Evolutionary conservation across 345 rosid species (phyloP), one percentile per base, ranked within the genome.

Genomic region (Theobroma cacao): DNA sequence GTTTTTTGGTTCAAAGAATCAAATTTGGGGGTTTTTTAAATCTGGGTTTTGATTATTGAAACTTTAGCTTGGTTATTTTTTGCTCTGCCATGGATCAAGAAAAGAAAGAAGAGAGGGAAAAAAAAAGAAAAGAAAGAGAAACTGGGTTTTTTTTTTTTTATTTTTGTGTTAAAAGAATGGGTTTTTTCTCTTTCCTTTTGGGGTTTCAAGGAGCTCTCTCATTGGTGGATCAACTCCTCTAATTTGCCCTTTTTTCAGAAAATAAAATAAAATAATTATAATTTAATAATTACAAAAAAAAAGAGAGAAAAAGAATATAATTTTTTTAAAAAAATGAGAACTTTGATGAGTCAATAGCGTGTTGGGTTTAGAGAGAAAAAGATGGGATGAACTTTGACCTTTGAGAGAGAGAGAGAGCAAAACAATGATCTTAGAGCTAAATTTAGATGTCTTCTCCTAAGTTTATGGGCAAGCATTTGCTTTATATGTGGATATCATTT

Each of bases 281-380:
- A 67, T 24, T 17, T 48, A 59, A 58, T 14, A 30, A 33, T 24
- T 9, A 53, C 0, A 24, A 38, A 50, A 13, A 10, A 5, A 36
- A 20, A 18, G 14, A 13, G 41, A 30, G 17, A 30, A 15, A 11
- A 26, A 64, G n/a, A 41, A 15, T 20, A 15, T 20, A 10, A 50
- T 53, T 2, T 45, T 14, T 62, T 59, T 12, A 30, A 30, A 45
- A 58, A 59, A 70, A 15, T 47, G 17, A 34, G 7, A 13, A 43
- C 5, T 18, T 62, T 40, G 20, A 50, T 13, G 52, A 85, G 86
- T 84, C 89, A 90, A 85, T 85, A 77, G 76, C 89, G 90, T 76
- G 90, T 83, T 79, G 72, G 83, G 78, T 11, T n/a, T 13, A 41
- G 77, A 73, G 83, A 64, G 77, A n/a, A 69, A 72, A 40, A 69